Percentiles rank a stretch among this genome's conserved stretches.
These are phyloP conservation scores for Pisolithus marmoratus DNA, from an alignment of 768 basidiomycete species.

Conservation along the genomic window DNA sequence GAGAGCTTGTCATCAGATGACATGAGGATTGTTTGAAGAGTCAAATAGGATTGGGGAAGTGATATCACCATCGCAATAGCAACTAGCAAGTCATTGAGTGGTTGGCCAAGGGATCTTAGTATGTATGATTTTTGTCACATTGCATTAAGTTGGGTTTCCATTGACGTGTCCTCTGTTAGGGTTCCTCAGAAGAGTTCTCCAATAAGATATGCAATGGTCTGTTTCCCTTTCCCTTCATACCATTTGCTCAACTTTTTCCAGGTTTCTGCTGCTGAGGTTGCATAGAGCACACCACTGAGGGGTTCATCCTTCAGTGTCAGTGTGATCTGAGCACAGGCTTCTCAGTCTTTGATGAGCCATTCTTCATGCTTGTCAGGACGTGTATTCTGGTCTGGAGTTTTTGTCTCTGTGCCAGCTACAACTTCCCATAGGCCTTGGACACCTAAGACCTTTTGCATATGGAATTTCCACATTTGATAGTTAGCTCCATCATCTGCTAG, in stretches of 20 bases:
- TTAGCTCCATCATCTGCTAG: conserved; percentile 6
- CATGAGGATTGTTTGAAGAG: conserved; percentile 18
- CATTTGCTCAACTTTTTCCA: conserved; percentile 13
- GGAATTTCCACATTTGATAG: conserved; percentile 10
- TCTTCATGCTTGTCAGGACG: background rate
- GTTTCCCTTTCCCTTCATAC: conserved; percentile 19
- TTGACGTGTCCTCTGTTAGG: conserved; percentile 10
- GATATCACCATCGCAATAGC: conserved; percentile 17
- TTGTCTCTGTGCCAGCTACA: background rate
- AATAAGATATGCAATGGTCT: conserved; percentile 18
- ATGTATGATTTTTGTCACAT: conserved; percentile 11
- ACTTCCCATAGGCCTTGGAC: conserved; percentile 8
- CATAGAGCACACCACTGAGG: conserved; percentile 13
- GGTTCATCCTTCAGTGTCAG: conserved; percentile 22
- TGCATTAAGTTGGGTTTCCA: conserved; percentile 17
- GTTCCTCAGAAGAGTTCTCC: conserved; percentile 17
- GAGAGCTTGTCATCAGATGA: background rate
- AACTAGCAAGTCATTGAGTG: conserved; percentile 14
- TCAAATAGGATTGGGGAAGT: conserved; percentile 15
- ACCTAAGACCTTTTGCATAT: conserved; percentile 14
- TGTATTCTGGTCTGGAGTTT: background rate
- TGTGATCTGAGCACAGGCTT: conserved; percentile 17
- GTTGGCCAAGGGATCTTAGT: conserved; percentile 9
- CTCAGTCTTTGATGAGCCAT: conserved; percentile 5
- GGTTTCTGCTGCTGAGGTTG: conserved; percentile 5